Conservation (phyloP, 2,329 filamentous ascomycete genomes). For the Knufia fluminis region DNA sequence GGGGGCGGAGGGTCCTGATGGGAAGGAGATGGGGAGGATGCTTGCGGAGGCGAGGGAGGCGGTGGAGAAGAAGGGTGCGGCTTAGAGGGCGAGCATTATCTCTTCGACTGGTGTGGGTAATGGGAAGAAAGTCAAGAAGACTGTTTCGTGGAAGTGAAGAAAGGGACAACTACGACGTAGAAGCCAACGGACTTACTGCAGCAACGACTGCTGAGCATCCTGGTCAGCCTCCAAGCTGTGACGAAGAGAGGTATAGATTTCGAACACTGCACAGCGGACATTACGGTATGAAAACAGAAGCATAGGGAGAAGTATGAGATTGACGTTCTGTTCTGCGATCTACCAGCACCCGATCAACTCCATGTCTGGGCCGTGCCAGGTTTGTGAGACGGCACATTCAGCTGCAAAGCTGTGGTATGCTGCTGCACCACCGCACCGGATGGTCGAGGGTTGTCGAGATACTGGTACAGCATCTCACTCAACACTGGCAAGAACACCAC, state of each 20-base stretch:
- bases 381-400: background rate
- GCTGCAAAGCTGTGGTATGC: background rate
- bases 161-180: no score
- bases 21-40: slow-evolving; percentile 47
- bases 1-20: slow-evolving; percentile 45
- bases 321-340: no score
- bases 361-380: no score
- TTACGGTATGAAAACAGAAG: no score
- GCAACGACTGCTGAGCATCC: no score
- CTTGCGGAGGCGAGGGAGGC: slow-evolving; percentile 47
- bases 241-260: no score
- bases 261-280: no score
- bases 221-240: no score
- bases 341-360: no score
- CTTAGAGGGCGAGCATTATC: slow-evolving; percentile 48
- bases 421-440: background rate
- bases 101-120: background rate
- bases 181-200: no score
- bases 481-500: slow-evolving; percentile 4
- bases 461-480: background rate
- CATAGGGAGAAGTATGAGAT: no score
- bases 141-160: background rate
- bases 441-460: background rate
- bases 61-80: background rate
- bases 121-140: background rate